Conservation (phyloP, 2,329 filamentous ascomycete species). For the Pyricularia grisea region DNA sequence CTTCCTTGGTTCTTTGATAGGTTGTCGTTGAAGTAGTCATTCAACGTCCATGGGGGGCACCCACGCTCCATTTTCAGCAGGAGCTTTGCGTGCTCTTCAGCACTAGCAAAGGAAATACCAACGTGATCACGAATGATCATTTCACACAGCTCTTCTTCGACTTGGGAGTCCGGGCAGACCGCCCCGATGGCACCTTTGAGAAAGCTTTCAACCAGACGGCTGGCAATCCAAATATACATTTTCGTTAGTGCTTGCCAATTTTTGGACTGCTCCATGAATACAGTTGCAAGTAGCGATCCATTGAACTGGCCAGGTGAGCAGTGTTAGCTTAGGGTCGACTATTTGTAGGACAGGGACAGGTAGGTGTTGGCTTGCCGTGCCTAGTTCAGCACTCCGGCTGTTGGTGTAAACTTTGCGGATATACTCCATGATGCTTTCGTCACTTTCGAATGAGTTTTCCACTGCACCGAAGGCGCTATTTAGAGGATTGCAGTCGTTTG, state of each 20-base stretch:
- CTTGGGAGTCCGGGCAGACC: constrained; percentile 30
- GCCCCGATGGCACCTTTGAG: constrained; percentile 29
- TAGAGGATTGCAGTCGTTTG: neutral
- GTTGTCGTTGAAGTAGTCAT: constrained; percentile 39
- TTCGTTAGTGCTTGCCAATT: constrained; percentile 43
- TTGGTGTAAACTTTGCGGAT: constrained; percentile 30
- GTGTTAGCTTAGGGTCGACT: neutral
- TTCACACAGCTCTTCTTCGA: constrained; percentile 29
- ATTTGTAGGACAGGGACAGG: neutral
- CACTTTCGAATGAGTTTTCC: neutral
- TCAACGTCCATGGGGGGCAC: constrained; percentile 35
- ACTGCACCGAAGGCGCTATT: neutral
- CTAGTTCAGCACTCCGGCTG: constrained; percentile 44
- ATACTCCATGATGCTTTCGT: constrained; percentile 28
- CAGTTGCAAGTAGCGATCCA: constrained; percentile 26
- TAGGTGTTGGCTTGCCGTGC: constrained; percentile 29
- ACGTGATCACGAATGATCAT: constrained; percentile 36
- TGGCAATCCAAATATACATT: constrained; percentile 25
- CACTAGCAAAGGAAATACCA: constrained; percentile 30
- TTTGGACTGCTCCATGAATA: constrained; percentile 41
- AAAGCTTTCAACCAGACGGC: constrained; percentile 36
- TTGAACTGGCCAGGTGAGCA: constrained; percentile 24
- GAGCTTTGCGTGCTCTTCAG: constrained; percentile 37
- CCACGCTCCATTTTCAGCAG: constrained; percentile 41
- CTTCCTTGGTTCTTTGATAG: constrained; percentile 17